These are phyloP conservation scores for Gynandropsis gynandra DNA, from an alignment of 345 rosid species.

Conservation along the genomic window DNA sequence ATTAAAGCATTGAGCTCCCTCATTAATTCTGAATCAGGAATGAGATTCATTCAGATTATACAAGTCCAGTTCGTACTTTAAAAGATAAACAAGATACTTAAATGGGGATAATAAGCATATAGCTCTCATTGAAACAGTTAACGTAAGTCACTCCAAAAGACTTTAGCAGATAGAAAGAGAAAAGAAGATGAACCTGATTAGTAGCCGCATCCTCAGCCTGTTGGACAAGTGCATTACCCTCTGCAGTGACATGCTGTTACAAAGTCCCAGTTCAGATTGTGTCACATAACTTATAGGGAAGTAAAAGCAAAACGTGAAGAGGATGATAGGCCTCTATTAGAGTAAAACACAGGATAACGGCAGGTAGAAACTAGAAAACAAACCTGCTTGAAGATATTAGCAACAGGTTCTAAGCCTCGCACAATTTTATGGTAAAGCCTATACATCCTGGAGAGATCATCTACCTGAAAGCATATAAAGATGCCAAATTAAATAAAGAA, in stretches of 20 bases:
- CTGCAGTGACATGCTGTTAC: constrained; percentile 76
- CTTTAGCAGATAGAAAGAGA: background rate
- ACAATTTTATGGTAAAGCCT: constrained; percentile 73
- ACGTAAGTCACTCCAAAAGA: too few species aligned
- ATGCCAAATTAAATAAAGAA: constrained; percentile 8
- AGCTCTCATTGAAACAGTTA: too few species aligned
- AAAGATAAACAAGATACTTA: too few species aligned
- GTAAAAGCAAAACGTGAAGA: constrained; percentile 6
- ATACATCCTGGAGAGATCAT: constrained; percentile 93
- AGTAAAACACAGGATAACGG: background rate
- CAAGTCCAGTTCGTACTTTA: too few species aligned
- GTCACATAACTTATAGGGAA: background rate
- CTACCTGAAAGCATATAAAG: constrained; percentile 43
- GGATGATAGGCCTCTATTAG: background rate
- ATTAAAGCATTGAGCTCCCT: too few species aligned
- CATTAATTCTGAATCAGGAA: too few species aligned
- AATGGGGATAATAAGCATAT: too few species aligned
- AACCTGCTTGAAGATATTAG: constrained; percentile 87
- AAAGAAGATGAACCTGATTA: constrained; percentile 41
- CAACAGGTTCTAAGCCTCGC: constrained; percentile 76
- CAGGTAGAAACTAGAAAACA: background rate
- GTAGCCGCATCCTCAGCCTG: constrained; percentile 91
- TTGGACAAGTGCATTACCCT: constrained; percentile 77
- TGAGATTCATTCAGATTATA: too few species aligned
- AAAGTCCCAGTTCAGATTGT: constrained; percentile 4